phyloP scores from a whole-genome alignment of 1,284 basidiomycete genomes.

The Leccinum cinnamomeum region DNA sequence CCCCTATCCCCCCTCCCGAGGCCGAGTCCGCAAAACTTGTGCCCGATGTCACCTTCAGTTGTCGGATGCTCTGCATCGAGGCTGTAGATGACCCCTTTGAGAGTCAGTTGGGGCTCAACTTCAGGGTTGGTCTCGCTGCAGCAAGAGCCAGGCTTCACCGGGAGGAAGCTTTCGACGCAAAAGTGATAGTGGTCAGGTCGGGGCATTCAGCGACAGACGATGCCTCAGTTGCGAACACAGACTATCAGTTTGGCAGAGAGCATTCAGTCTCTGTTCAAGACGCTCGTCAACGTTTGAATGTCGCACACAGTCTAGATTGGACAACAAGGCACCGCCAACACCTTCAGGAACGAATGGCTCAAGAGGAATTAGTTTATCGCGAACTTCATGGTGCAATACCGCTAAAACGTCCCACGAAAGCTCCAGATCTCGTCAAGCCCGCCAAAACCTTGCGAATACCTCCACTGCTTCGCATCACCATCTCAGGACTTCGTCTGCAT shows the following conservation, averaged over 20 bases:
- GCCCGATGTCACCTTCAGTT: conserved; percentile 63
- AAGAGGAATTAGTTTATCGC: conserved; percentile 37
- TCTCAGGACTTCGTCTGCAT: conserved; percentile 60
- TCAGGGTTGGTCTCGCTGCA: conserved; percentile 76
- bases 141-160: conserved; percentile 74
- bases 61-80: conserved; percentile 71
- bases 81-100: conserved; percentile 91
- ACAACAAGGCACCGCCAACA: conserved; percentile 50
- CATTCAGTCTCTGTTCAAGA: conserved; percentile 72
- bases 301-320: conserved; percentile 84
- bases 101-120: conserved; percentile 76
- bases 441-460: conserved; percentile 48
- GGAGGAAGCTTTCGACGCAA: conserved; percentile 81
- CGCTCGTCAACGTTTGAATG: conserved; percentile 72
- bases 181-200: conserved; percentile 63
- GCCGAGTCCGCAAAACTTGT: conserved; percentile 72
- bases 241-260: conserved; percentile 58
- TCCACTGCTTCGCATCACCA: conserved; percentile 73
- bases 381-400: conserved; percentile 33
- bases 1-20: conserved; percentile 53
- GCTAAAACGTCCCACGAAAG: conserved; percentile 31
- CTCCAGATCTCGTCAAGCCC: conserved; percentile 38
- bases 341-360: conserved; percentile 35
- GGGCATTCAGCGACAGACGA: conserved; percentile 30
- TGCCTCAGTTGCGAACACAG: conserved; percentile 26